Conservation (phyloP, 2,329 filamentous ascomycete species). For the Beauveria pseudobassiana region DNA sequence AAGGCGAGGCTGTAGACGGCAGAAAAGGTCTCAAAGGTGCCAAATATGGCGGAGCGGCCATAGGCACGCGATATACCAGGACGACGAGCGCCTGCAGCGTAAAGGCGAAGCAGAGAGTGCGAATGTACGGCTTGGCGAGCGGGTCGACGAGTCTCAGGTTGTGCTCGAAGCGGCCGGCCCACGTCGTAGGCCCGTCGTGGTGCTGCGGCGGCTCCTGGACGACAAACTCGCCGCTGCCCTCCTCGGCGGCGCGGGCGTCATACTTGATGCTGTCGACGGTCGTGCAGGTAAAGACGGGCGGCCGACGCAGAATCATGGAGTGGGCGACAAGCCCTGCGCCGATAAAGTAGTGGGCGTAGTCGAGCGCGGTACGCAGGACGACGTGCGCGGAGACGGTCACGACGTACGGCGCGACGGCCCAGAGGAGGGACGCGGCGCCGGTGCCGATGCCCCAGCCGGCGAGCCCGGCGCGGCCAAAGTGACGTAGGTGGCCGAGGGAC, state of each 20-base stretch:
- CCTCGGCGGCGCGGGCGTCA: slow-evolving; percentile 12
- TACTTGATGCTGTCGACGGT: slow-evolving; percentile 17
- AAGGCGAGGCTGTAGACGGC: slow-evolving; percentile 22
- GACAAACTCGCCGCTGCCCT: slow-evolving; percentile 5
- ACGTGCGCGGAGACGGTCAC: slow-evolving; percentile 21
- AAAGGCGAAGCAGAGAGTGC: slow-evolving; percentile 20
- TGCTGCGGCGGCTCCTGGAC: not conserved
- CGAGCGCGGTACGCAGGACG: slow-evolving; percentile 22
- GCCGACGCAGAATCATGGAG: slow-evolving; percentile 22
- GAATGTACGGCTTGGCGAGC: slow-evolving; percentile 20
- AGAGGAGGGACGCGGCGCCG: slow-evolving; percentile 22
- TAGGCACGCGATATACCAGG: slow-evolving; percentile 22
- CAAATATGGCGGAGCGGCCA: slow-evolving; percentile 17
- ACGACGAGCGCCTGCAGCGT: slow-evolving; percentile 19
- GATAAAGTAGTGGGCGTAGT: slow-evolving; percentile 20
- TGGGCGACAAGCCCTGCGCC: slow-evolving; percentile 21
- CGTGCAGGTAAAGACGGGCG: slow-evolving; percentile 14
- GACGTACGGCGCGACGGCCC: slow-evolving; percentile 23
- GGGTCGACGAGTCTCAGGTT: slow-evolving; percentile 10
- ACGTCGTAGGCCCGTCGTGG: not conserved
- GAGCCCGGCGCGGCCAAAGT: slow-evolving; percentile 24
- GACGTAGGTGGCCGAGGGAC: slow-evolving; percentile 23
- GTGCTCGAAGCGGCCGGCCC: slow-evolving; percentile 11
- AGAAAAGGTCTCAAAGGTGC: slow-evolving; percentile 21
- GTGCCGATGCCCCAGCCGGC: slow-evolving; percentile 29